Conservation (phyloP, 2,329 filamentous ascomycete species). For the Alternaria brassicicola region DNA sequence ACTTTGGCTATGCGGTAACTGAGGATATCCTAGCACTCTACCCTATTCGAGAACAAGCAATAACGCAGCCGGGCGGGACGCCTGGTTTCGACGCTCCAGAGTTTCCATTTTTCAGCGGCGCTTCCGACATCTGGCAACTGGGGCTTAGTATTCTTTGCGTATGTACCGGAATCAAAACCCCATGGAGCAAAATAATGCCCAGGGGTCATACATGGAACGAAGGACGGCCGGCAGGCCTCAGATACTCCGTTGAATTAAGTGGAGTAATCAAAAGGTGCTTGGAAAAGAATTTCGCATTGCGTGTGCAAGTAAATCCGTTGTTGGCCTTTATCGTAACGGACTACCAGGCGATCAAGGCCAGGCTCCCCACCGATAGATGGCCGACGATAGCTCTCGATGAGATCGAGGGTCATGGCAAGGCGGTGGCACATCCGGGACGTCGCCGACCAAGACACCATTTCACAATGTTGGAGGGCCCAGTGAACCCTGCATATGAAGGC, state of each 20-base stretch:
- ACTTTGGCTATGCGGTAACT: constrained; percentile 23
- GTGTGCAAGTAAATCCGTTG: constrained; percentile 1
- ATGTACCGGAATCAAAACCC: constrained; percentile 9
- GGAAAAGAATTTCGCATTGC: background rate
- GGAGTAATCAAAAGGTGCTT: constrained; percentile 7
- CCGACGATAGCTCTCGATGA: constrained; percentile 2
- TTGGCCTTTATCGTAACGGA: background rate
- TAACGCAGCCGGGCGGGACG: constrained; percentile 6
- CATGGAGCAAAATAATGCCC: constrained; percentile 8
- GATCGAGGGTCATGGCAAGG: background rate
- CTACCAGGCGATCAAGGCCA: background rate
- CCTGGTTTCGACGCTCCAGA: constrained; percentile 24
- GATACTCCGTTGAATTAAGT: constrained; percentile 16
- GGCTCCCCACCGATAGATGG: constrained; percentile 2
- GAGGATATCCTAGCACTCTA: constrained; percentile 6
- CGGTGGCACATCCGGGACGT: constrained; percentile 5
- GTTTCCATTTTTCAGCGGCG: constrained; percentile 7
- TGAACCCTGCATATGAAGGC: background rate
- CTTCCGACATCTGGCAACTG: constrained; percentile 28
- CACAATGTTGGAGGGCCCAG: background rate
- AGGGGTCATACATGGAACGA: constrained; percentile 9
- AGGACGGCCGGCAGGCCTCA: constrained; percentile 8
- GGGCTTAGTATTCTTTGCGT: constrained; percentile 19
- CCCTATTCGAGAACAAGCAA: background rate
- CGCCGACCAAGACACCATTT: background rate